phyloP scores from a whole-genome alignment of 352 stramenopile genomes.

The Blastocystis sp. region DNA sequence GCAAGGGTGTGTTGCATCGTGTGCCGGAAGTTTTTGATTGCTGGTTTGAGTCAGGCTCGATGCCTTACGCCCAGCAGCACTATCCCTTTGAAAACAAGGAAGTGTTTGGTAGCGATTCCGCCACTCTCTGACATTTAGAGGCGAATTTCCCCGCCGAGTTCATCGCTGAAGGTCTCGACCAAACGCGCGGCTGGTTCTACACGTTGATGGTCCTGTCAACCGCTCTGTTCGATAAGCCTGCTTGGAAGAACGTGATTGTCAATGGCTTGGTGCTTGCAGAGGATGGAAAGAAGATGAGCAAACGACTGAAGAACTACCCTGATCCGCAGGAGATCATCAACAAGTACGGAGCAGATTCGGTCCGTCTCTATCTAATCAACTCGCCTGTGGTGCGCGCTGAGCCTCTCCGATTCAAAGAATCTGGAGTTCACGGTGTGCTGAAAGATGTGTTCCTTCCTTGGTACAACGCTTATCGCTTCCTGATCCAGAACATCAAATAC shows the following conservation, averaged over 20 bases:
- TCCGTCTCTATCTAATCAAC: conserved; percentile 99
- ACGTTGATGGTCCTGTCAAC: conserved; percentile 98
- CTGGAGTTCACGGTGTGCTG: conserved; percentile 90
- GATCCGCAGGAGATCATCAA: conserved; percentile 85
- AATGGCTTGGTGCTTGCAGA: conserved; percentile 94
- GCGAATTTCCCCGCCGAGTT: conserved; percentile 95
- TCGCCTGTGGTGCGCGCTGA: conserved; percentile 97
- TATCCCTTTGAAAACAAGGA: conserved; percentile 99
- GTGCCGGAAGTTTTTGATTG: conserved; percentile 93
- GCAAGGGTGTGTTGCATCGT: conserved; percentile 73
- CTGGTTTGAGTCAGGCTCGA: conserved; percentile 98
- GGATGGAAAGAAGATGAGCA: conserved; percentile 99
- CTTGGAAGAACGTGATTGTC: conserved; percentile 99
- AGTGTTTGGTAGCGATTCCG: conserved; percentile 51
- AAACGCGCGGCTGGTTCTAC: conserved; percentile 99
- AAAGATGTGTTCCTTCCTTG: conserved; percentile 96
- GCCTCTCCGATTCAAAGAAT: conserved; percentile 89
- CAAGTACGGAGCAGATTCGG: conserved; percentile 92
- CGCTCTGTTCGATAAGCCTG: conserved; percentile 94
- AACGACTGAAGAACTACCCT: conserved; percentile 97
- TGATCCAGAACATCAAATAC: conserved; percentile 87
- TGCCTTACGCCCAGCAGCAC: conserved; percentile 98
- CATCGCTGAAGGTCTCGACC: conserved; percentile 96
- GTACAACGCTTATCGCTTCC: conserved; percentile 99
- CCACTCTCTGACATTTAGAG: conserved; percentile 74